Percentiles rank a stretch among this genome's conserved stretches.
Conservation (phyloP, 495 filamentous ascomycete species). For the Penicillium herquei region DNA sequence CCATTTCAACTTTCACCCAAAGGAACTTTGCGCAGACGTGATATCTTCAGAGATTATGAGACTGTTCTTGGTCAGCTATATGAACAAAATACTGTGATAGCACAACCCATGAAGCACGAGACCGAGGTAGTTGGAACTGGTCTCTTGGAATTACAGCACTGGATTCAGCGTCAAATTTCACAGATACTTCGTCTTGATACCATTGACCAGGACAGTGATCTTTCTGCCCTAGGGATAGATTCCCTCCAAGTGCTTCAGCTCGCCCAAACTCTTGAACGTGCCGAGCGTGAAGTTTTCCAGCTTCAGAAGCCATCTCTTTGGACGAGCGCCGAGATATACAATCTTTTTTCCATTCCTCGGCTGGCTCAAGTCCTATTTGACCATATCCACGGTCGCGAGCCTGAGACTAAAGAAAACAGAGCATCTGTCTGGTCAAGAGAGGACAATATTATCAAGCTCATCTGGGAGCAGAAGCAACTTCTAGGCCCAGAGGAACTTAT, state of each 20-base stretch:
- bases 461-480: background rate
- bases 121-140: background rate
- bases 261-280: background rate
- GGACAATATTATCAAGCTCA: background rate
- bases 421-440: background rate
- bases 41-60: conserved; percentile 11
- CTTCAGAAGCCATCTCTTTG: background rate
- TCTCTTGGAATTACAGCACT: background rate
- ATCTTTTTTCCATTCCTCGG: conserved; percentile 3
- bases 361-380: background rate
- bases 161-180: background rate
- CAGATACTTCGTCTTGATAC: background rate
- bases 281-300: background rate
- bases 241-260: conserved; percentile 42
- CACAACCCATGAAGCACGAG: background rate
- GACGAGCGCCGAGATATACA: conserved; percentile 10
- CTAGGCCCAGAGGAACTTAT: background rate
- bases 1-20: conserved; percentile 52
- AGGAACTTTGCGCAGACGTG: conserved; percentile 37
- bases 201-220: conserved; percentile 6
- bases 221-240: conserved; percentile 48
- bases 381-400: background rate
- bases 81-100: background rate
- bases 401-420: background rate
- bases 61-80: conserved; percentile 19